Conservation (phyloP, 163 green algal genomes). For the Scenedesmus sp. region DNA sequence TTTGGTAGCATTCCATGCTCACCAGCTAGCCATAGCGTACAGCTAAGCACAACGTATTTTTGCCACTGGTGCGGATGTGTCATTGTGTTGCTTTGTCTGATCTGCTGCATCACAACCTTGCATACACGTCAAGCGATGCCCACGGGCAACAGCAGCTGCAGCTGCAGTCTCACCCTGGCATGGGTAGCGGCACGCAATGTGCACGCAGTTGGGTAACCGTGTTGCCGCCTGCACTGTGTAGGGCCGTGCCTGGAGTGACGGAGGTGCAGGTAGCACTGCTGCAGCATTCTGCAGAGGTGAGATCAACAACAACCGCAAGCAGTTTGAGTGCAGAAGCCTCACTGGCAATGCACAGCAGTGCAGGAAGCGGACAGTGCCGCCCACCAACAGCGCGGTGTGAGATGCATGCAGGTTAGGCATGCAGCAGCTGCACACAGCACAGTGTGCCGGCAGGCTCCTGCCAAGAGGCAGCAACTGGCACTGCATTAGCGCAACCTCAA, state of each 20-base stretch:
- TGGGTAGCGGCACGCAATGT: neutral
- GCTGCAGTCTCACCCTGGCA: too few relatives aligned
- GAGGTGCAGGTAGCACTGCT: conserved; percentile 78
- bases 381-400: neutral
- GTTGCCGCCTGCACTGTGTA: conserved; percentile 1
- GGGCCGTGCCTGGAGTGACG: conserved; percentile 65
- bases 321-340: neutral
- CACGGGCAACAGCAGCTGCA: too few relatives aligned
- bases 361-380: neutral
- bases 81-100: too few relatives aligned
- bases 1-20: neutral
- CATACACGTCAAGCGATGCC: too few relatives aligned
- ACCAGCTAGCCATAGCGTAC: neutral
- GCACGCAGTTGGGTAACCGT: conserved; percentile 1
- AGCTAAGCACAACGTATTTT: neutral
- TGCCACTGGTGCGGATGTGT: too few relatives aligned
- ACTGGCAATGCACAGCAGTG: neutral
- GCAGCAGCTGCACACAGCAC: neutral
- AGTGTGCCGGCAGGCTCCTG: neutral
- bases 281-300: conserved; percentile 75
- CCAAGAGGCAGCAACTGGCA: neutral
- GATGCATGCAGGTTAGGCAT: neutral
- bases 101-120: too few relatives aligned
- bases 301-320: neutral
- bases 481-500: neutral